A percentile compares a stretch with the other conserved stretches of the same genome.
phyloP scores from a whole-genome alignment of 805 yeast genomes.

The Isabelozyma pseudorhagii region DNA sequence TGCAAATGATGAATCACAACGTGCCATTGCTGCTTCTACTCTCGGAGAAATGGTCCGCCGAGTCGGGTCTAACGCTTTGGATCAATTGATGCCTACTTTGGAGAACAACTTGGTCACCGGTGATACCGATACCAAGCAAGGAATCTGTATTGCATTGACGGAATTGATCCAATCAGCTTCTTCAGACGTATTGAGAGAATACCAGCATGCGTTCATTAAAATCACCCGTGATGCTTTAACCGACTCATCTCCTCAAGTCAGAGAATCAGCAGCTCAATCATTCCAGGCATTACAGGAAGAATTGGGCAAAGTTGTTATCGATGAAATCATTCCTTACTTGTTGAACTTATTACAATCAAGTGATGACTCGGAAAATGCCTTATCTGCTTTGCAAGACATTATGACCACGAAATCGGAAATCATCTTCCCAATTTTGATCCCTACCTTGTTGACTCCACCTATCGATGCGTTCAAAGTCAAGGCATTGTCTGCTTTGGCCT shows the following conservation, averaged over 20 bases:
- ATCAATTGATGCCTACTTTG: constrained; percentile 81
- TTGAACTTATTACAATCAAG: constrained; percentile 60
- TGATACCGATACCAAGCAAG: constrained; percentile 87
- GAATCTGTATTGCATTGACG: constrained; percentile 89
- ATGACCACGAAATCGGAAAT: constrained; percentile 88
- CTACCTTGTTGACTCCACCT: constrained; percentile 78
- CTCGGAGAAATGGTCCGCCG: constrained; percentile 93
- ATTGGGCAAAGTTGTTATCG: constrained; percentile 82
- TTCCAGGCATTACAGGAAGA: constrained; percentile 83
- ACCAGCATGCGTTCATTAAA: constrained; percentile 65
- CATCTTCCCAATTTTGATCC: constrained; percentile 90
- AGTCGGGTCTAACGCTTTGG: constrained; percentile 83
- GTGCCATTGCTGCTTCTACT: constrained; percentile 88
- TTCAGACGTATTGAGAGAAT: constrained; percentile 55
- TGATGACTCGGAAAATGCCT: constrained; percentile 65
- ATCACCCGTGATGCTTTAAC: constrained; percentile 78
- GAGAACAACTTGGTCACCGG: constrained; percentile 56
- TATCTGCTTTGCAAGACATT: constrained; percentile 85
- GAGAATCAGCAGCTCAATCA: constrained; percentile 89
- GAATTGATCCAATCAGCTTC: constrained; percentile 80
- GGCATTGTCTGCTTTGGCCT: constrained; percentile 82
- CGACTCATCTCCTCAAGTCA: constrained; percentile 68
- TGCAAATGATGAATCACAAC: constrained; percentile 71
- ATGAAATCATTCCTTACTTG: constrained; percentile 82
- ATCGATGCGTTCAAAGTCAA: constrained; percentile 81